Evolutionary conservation across 495 filamentous ascomycete genomes (phyloP).

Genomic region (Lepidopterella palustris): DNA sequence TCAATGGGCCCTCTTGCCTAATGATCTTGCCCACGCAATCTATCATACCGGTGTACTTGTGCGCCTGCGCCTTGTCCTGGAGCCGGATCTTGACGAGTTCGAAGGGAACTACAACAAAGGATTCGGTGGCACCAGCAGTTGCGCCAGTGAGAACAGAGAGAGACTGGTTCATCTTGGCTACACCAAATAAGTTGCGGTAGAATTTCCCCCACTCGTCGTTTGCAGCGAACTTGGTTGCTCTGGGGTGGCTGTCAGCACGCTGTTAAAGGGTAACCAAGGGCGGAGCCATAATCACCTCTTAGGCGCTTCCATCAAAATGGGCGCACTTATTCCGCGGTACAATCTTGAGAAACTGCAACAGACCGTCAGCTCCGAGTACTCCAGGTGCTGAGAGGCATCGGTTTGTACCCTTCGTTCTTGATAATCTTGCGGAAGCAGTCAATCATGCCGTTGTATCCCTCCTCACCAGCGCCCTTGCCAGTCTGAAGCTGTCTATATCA

Average conservation of each 20-base stretch:
- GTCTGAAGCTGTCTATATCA: slow-evolving; percentile 76
- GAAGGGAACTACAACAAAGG: slow-evolving; percentile 92
- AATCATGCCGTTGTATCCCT: slow-evolving; percentile 90
- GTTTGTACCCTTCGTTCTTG: slow-evolving; percentile 76
- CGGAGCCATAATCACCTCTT: slow-evolving; percentile 51
- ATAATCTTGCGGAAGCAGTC: slow-evolving; percentile 97
- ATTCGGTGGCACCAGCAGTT: slow-evolving; percentile 88
- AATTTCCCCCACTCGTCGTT: slow-evolving; percentile 96
- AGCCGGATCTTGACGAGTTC: slow-evolving; percentile 95
- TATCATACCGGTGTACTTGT: slow-evolving; percentile 89
- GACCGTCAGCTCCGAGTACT: neutral
- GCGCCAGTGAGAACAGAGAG: slow-evolving; percentile 89
- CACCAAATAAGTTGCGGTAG: slow-evolving; percentile 77
- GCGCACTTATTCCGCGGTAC: slow-evolving; percentile 92
- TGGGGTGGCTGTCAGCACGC: slow-evolving; percentile 22
- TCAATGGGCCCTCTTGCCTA: slow-evolving; percentile 71
- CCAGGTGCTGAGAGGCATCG: neutral
- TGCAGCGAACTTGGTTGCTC: slow-evolving; percentile 96
- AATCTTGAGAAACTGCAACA: slow-evolving; percentile 66
- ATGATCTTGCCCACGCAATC: slow-evolving; percentile 85
- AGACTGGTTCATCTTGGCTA: slow-evolving; percentile 78
- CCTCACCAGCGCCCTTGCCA: slow-evolving; percentile 60
- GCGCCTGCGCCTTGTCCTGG: slow-evolving; percentile 89
- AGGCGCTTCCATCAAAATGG: slow-evolving; percentile 97
- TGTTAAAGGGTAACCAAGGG: neutral